A percentile compares a stretch with the other conserved stretches of the same genome.
Evolutionary conservation across 345 rosid genomes (phyloP).

Genomic region (Boechera divaricarpa): DNA sequence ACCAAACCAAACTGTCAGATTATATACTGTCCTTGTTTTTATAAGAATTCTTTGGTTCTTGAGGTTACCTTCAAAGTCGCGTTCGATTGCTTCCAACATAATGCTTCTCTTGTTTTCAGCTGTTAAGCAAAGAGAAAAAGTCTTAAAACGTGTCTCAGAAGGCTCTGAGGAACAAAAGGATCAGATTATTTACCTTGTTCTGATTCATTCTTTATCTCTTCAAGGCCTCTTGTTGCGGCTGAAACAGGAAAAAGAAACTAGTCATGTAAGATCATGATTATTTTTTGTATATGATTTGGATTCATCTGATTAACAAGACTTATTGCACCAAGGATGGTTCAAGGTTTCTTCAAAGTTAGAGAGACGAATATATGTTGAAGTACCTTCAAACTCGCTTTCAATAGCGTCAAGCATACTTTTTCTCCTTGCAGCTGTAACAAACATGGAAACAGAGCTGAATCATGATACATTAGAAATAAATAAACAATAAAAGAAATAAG

Average conservation of each 20-base stretch:
- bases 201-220: conserved; percentile 28
- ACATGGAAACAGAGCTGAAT: conserved; percentile 5
- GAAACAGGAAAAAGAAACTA: conserved; percentile 17
- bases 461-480: not conserved
- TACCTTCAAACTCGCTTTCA: conserved; percentile 48
- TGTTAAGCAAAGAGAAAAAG: not conserved
- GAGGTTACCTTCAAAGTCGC: conserved; percentile 41
- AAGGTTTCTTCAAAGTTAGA: conserved; percentile 17
- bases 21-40: not conserved
- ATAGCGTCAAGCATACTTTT: conserved; percentile 46
- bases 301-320: conserved; percentile 4
- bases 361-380: conserved; percentile 15
- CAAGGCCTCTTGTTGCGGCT: conserved; percentile 39
- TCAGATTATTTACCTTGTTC: conserved; percentile 30
- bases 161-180: conserved; percentile 18
- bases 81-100: conserved; percentile 44
- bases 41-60: conserved; percentile 14
- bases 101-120: conserved; percentile 34
- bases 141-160: not conserved
- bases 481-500: not conserved
- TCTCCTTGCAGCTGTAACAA: conserved; percentile 38
- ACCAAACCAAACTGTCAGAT: conserved; percentile 32
- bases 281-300: conserved; percentile 9
- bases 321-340: conserved; percentile 20
- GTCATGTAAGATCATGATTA: not conserved